Percentiles rank a stretch among this genome's conserved stretches.
Evolutionary conservation across 106 monocot species (phyloP).

Genomic region (Apostasia shenzhenica): DNA sequence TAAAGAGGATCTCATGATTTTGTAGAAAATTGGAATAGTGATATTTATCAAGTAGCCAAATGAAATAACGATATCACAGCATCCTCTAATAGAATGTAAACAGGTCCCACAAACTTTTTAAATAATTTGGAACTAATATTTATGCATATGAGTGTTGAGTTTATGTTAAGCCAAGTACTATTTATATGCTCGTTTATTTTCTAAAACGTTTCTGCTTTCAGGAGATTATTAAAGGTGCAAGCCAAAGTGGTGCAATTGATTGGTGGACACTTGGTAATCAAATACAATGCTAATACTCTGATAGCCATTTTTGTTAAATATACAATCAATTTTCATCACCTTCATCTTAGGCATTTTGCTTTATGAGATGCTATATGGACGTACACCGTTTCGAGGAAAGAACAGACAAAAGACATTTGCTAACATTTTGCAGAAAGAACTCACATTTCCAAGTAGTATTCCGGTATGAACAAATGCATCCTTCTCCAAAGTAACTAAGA

Average conservation of each 20-base stretch:
- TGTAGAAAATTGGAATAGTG: too few species aligned
- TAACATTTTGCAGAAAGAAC: conserved; percentile 87
- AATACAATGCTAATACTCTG: background rate
- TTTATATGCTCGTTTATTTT: too few species aligned
- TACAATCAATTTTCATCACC: too few species aligned
- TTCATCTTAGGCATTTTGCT: conserved; percentile 66
- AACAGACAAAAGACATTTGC: conserved; percentile 83
- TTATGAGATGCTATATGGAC: conserved; percentile 94
- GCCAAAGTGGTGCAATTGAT: conserved; percentile 83
- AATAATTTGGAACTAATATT: too few species aligned
- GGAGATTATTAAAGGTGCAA: conserved; percentile 80
- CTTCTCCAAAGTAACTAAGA: too few species aligned
- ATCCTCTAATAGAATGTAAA: too few species aligned
- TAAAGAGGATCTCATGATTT: too few species aligned
- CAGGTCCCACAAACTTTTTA: too few species aligned
- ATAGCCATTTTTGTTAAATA: too few species aligned
- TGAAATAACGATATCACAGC: too few species aligned
- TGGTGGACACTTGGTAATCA: conserved; percentile 96
- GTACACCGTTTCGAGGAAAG: conserved; percentile 92
- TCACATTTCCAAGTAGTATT: conserved; percentile 89
- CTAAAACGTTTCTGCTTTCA: conserved; percentile 23
- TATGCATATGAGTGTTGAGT: too few species aligned
- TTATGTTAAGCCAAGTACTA: background rate
- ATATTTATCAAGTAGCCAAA: too few species aligned
- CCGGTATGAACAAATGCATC: conserved; percentile 32